These are phyloP conservation scores for Camptophora hylomeconis DNA, from an alignment of 2,329 filamentous ascomycete species.

Conservation along the genomic window DNA sequence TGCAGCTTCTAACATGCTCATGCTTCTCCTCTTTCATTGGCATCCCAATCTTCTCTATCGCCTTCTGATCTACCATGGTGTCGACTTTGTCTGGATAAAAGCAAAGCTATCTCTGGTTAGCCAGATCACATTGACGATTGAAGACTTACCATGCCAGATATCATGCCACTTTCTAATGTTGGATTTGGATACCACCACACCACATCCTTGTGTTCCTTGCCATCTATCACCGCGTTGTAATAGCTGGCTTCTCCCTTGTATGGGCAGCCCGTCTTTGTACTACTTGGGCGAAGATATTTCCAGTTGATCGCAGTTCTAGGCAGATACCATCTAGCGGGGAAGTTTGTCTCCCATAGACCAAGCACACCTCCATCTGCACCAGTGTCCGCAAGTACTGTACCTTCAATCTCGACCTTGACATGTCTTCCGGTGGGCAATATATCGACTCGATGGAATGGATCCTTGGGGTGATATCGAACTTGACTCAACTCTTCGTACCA, in stretches of 20 bases:
- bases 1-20: too few species aligned
- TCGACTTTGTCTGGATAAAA: constrained; percentile 18
- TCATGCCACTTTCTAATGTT: constrained; percentile 10
- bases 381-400: constrained; percentile 14
- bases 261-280: constrained; percentile 17
- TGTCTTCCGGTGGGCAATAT: constrained; percentile 14
- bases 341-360: constrained; percentile 17
- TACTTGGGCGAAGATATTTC: constrained; percentile 12
- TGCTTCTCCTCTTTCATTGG: too few species aligned
- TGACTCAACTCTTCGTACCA: constrained; percentile 16
- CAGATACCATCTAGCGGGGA: constrained; percentile 17
- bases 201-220: constrained; percentile 16
- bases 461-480: constrained; percentile 16
- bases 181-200: constrained; percentile 18
- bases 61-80: constrained; percentile 15
- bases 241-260: constrained; percentile 18
- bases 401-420: constrained; percentile 14
- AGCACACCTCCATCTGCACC: constrained; percentile 14
- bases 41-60: constrained; percentile 13
- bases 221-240: constrained; percentile 15
- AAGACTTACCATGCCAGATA: constrained; percentile 10
- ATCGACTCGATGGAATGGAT: constrained; percentile 17
- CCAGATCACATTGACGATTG: not conserved
- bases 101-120: constrained; percentile 8
- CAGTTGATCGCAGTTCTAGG: constrained; percentile 16